Evolutionary conservation across 2,329 filamentous ascomycete genomes (phyloP).

Genomic region (Phyllosticta citrichinensis): DNA sequence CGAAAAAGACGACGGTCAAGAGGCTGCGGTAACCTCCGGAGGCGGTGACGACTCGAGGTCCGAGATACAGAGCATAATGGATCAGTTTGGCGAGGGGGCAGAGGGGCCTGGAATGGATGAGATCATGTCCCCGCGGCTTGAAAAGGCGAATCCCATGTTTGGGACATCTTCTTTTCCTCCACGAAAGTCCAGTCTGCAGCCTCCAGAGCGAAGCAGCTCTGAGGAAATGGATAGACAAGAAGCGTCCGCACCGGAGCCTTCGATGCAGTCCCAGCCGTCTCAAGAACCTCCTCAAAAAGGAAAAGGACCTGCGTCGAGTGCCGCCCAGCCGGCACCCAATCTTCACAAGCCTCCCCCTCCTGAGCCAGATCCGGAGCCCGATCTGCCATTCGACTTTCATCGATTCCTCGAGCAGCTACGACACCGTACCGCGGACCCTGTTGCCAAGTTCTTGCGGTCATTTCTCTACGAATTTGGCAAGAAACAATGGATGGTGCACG

Average conservation of each 20-base stretch:
- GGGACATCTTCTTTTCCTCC: slow-evolving; percentile 63
- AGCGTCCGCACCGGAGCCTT: not conserved
- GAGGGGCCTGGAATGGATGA: slow-evolving; percentile 65
- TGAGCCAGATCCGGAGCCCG: slow-evolving; percentile 56
- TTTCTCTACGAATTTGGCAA: slow-evolving; percentile 93
- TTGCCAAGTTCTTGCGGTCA: slow-evolving; percentile 89
- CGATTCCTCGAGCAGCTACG: slow-evolving; percentile 91
- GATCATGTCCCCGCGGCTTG: slow-evolving; percentile 84
- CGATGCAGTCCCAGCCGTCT: not conserved
- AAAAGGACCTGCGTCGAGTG: slow-evolving; percentile 9
- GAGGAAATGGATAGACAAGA: slow-evolving; percentile 20
- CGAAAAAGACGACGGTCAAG: slow-evolving; percentile 17
- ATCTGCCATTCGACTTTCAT: slow-evolving; percentile 92
- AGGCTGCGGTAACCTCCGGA: slow-evolving; percentile 40
- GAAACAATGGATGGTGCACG: slow-evolving; percentile 98
- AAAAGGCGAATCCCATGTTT: slow-evolving; percentile 70
- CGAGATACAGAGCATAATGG: slow-evolving; percentile 97
- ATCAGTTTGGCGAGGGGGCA: slow-evolving; percentile 73
- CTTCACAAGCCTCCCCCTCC: slow-evolving; percentile 51
- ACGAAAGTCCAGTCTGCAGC: slow-evolving; percentile 74
- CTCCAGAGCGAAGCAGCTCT: slow-evolving; percentile 24
- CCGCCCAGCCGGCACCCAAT: slow-evolving; percentile 15
- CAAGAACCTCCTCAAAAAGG: slow-evolving; percentile 18
- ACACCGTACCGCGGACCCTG: slow-evolving; percentile 94
- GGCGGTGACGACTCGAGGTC: slow-evolving; percentile 50